A percentile compares a stretch with the other conserved stretches of the same genome.
Conservation (phyloP, 2,329 filamentous ascomycete species). For the Didymella arachidicola region DNA sequence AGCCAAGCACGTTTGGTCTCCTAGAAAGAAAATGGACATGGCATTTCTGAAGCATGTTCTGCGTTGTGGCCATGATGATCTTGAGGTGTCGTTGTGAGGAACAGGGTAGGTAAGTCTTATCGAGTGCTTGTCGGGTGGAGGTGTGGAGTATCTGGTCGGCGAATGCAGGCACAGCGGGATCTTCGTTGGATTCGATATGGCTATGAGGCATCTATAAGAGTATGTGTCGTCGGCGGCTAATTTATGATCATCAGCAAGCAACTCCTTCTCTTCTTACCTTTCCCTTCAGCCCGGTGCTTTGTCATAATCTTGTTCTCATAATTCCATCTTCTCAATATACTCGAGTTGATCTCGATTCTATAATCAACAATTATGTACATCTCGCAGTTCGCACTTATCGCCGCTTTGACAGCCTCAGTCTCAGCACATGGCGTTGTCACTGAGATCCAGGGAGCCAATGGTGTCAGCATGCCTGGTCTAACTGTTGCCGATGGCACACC, state of each 20-base stretch:
- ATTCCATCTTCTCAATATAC: not conserved
- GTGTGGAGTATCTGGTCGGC: slow-evolving; percentile 12
- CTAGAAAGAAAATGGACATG: slow-evolving; percentile 13
- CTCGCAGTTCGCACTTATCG: slow-evolving; percentile 36
- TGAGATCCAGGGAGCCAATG: slow-evolving; percentile 66
- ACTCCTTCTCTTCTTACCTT: slow-evolving; percentile 23
- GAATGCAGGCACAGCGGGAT: not conserved
- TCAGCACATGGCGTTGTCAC: slow-evolving; percentile 67
- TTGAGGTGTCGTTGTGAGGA: slow-evolving; percentile 12
- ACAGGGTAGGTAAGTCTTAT: slow-evolving; percentile 9
- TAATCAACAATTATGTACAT: slow-evolving; percentile 38
- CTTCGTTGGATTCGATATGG: slow-evolving; percentile 8
- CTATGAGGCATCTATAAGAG: slow-evolving; percentile 31
- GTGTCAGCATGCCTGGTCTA: slow-evolving; percentile 68
- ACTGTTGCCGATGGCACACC: slow-evolving; percentile 71
- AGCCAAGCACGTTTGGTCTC: slow-evolving; percentile 36
- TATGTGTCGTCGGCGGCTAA: slow-evolving; percentile 8
- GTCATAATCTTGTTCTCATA: slow-evolving; percentile 12
- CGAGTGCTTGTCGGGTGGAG: slow-evolving; percentile 7
- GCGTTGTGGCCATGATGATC: slow-evolving; percentile 19
- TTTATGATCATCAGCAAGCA: slow-evolving; percentile 29
- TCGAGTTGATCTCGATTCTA: slow-evolving; percentile 30
- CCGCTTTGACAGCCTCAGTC: slow-evolving; percentile 51
- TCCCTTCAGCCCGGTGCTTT: slow-evolving; percentile 34
- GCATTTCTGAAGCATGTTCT: slow-evolving; percentile 27